phyloP scores from a whole-genome alignment of 768 basidiomycete species.

The Boletales sp. region DNA sequence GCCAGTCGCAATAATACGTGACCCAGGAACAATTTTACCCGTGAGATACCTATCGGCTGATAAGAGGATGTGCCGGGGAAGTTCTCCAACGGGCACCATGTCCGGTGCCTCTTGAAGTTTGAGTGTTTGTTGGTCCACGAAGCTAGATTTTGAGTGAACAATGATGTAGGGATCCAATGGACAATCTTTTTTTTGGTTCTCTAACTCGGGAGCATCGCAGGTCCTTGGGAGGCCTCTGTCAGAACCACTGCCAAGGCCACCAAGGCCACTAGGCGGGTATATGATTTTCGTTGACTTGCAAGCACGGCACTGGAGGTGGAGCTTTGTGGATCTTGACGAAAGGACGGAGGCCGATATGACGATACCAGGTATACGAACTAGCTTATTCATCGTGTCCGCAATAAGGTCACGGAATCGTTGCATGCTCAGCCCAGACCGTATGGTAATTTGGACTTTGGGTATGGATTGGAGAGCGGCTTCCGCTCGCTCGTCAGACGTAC shows the following conservation, averaged over 20 bases:
- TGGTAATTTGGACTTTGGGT: constrained; percentile 80
- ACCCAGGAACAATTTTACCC: constrained; percentile 91
- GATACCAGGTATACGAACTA: constrained; percentile 96
- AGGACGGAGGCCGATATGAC: constrained; percentile 96
- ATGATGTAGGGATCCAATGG: constrained; percentile 95
- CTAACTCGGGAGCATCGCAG: constrained; percentile 77
- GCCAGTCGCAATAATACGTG: constrained; percentile 92
- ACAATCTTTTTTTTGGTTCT: constrained; percentile 91
- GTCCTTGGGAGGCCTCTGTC: constrained; percentile 82
- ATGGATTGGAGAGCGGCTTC: constrained; percentile 48
- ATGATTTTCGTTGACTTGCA: constrained; percentile 80
- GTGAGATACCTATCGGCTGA: constrained; percentile 90
- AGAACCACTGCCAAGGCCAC: constrained; percentile 83
- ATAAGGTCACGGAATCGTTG: constrained; percentile 92
- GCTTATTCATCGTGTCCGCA: constrained; percentile 91
- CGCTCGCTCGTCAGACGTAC: constrained; percentile 40
- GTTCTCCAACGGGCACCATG: constrained; percentile 98
- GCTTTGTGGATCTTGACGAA: constrained; percentile 87
- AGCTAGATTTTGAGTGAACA: constrained; percentile 88
- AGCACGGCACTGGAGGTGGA: constrained; percentile 89
- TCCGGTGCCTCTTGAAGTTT: constrained; percentile 99
- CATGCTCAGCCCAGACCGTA: constrained; percentile 89
- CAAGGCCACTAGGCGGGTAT: constrained; percentile 72
- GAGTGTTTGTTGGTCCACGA: constrained; percentile 93
- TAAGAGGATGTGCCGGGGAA: constrained; percentile 92